Conservation (phyloP, 2,329 filamentous ascomycete genomes). For the Fusarium longipes region DNA sequence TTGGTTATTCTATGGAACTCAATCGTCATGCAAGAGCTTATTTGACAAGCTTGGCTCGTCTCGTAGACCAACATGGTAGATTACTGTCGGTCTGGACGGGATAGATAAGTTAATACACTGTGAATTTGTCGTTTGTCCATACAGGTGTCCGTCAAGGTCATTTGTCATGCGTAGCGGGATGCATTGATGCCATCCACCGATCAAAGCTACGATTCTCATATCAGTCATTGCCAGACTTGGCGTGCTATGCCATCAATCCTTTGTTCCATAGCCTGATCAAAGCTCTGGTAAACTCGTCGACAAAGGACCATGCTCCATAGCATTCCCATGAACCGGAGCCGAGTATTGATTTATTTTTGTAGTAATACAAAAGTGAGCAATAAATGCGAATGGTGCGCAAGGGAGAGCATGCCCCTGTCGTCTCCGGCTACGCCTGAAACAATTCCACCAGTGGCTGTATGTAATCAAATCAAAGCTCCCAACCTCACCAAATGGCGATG, state of each 20-base stretch:
- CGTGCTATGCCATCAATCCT: neutral
- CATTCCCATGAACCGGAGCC: constrained; percentile 30
- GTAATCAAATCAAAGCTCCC: constrained; percentile 40
- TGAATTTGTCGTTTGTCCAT: neutral
- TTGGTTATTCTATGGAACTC: constrained; percentile 17
- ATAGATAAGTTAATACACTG: neutral
- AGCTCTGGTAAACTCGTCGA: constrained; percentile 17
- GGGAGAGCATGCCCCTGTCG: constrained; percentile 39
- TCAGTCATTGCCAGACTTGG: constrained; percentile 14
- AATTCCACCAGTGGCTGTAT: constrained; percentile 31
- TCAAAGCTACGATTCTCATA: constrained; percentile 18
- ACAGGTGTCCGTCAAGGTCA: constrained; percentile 25
- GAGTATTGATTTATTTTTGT: constrained; percentile 4
- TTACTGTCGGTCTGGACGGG: neutral
- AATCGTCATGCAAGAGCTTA: constrained; percentile 25
- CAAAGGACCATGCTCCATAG: constrained; percentile 15
- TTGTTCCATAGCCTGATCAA: constrained; percentile 6
- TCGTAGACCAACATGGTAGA: neutral
- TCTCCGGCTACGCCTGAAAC: constrained; percentile 39
- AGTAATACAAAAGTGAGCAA: constrained; percentile 16
- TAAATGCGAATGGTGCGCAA: constrained; percentile 22
- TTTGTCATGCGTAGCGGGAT: constrained; percentile 4
- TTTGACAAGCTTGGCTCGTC: constrained; percentile 13
- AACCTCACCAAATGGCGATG: constrained; percentile 21
- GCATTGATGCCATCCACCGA: neutral